Percentiles rank a stretch among this genome's conserved stretches.
Conservation (phyloP, 495 filamentous ascomycete species). For the Aspergillus hancockii region DNA sequence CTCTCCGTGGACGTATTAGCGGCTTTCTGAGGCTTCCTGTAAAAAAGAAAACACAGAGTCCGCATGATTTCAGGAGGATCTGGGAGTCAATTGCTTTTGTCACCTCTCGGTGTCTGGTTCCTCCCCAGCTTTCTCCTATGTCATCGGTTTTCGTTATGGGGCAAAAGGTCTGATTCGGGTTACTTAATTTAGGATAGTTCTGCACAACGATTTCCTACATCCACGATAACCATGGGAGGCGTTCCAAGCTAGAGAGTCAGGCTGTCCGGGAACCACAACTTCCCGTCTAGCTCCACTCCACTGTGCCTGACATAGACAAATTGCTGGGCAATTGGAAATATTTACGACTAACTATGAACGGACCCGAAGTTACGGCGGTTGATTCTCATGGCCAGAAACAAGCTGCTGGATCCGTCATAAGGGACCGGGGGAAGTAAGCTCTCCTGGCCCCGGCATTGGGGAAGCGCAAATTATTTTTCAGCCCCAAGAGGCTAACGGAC, state of each 20-base stretch:
- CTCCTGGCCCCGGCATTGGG: slow-evolving; percentile 10
- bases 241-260: neutral
- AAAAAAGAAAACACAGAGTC: slow-evolving; percentile 3
- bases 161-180: slow-evolving; percentile 4
- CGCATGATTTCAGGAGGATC: neutral
- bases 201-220: slow-evolving; percentile 9
- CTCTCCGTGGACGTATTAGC: neutral
- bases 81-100: neutral
- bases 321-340: slow-evolving; percentile 6
- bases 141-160: neutral
- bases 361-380: neutral
- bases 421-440: slow-evolving; percentile 8
- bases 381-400: neutral
- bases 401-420: slow-evolving; percentile 1
- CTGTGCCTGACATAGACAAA: slow-evolving; percentile 4
- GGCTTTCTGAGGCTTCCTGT: neutral
- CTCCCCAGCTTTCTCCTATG: neutral
- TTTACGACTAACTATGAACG: neutral
- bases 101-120: neutral
- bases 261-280: slow-evolving; percentile 5
- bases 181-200: slow-evolving; percentile 13
- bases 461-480: slow-evolving; percentile 10
- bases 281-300: slow-evolving; percentile 2
- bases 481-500: slow-evolving; percentile 10
- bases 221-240: neutral